A percentile compares a stretch with the other conserved stretches of the same genome.
phyloP scores from a whole-genome alignment of 2,329 filamentous ascomycete species.

The Teratosphaeria epicoccoides region DNA sequence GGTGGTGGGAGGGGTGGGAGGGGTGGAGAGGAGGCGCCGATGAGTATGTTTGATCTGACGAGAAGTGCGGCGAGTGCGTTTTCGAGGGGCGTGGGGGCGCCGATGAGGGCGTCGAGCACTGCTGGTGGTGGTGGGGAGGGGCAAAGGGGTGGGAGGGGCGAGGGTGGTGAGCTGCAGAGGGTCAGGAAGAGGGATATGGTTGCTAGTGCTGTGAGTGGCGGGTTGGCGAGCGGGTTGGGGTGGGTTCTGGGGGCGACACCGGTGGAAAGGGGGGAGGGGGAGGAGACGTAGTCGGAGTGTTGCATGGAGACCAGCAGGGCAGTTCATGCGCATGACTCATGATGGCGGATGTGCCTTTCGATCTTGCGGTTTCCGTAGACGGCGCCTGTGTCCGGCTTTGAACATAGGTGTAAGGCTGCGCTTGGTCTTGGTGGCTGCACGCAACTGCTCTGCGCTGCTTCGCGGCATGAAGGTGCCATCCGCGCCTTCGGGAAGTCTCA shows the following conservation, averaged over 20 bases:
- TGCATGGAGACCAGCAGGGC: too few species aligned
- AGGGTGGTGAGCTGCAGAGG: conserved; percentile 26
- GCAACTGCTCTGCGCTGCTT: too few species aligned
- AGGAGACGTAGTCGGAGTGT: neutral
- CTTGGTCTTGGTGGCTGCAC: too few species aligned
- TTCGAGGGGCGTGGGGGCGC: conserved; percentile 11
- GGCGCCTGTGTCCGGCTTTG: too few species aligned
- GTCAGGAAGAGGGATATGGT: conserved; percentile 64
- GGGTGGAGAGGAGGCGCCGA: conserved; percentile 38
- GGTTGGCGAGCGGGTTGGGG: conserved; percentile 51
- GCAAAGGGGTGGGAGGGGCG: conserved; percentile 11
- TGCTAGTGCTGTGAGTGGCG: conserved; percentile 53
- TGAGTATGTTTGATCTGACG: conserved; percentile 44
- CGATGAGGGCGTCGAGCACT: neutral
- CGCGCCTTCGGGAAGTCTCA: too few species aligned
- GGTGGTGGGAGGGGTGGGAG: conserved; percentile 14
- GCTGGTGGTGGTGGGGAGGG: neutral
- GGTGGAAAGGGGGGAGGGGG: conserved; percentile 7
- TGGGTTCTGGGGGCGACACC: conserved; percentile 50
- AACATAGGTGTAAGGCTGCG: too few species aligned
- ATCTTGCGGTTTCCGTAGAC: too few species aligned
- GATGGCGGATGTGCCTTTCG: too few species aligned
- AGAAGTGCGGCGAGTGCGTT: conserved; percentile 40
- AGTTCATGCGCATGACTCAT: too few species aligned
- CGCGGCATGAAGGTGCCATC: too few species aligned